Base-by-base conservation (phyloP, 2,329 filamentous ascomycete genomes). In the Cryphonectria nitschkei region DNA sequence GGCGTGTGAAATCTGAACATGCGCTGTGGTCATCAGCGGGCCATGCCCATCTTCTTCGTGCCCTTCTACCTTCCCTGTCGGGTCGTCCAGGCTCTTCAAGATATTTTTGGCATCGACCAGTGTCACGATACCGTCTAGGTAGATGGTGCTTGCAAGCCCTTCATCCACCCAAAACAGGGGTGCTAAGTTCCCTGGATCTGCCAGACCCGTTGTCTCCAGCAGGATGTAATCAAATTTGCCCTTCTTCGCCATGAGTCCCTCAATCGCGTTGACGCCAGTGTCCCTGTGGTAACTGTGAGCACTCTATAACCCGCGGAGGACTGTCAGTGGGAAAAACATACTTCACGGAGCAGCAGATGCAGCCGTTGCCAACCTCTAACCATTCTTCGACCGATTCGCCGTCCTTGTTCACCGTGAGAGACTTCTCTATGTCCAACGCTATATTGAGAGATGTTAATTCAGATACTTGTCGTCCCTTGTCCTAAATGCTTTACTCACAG, bases 91-190 rank as follows among this genome's bases (percentile, higher is more conserved):
- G 76, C 90, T 93, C 74, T 87, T 90, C 4, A 97, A 80, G 32
- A 99, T 92, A 76, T 98, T 98, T 82, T 96, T 97, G 43, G 95
- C 95, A 79, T 99, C 96, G 29, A 99, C 93, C 1, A 99, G 85
- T 0, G 96, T 98, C 63, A 98, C 95, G 70, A 99, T 97, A 1
- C 96, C 96, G 78, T 99, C 96, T 0, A 99, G 88, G 80, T 97
- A 99, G 76, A 99, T 98, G 52, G 92, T 95, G 80, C 95, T 97
- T 9, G 94, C 95, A 2, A 99, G 87, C 0, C 95, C 96, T 75
- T 98, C 95, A 76, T 99, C 96, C 37, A 99, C 91, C 96, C 96
- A 99, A 83, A 99, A 99, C 19, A 98, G 83, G 0, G 96, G 96
- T 0, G 96, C 96, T 67, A 99, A 90, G 77, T 98, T 98, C 1